These are phyloP conservation scores for Mycosarcoma maydis DNA, from an alignment of 1,284 basidiomycete species.

Conservation along the genomic window DNA sequence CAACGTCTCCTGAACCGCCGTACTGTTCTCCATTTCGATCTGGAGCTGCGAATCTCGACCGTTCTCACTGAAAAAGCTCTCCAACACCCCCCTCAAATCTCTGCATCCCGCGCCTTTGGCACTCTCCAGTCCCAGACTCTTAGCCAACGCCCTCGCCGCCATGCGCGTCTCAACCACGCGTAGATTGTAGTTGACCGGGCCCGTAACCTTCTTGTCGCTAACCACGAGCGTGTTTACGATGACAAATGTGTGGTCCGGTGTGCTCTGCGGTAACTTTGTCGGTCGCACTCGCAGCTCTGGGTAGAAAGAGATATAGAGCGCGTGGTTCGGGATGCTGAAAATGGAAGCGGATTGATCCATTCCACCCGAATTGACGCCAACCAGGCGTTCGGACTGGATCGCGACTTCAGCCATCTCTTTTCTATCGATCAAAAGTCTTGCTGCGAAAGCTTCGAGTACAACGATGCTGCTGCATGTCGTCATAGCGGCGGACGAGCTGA, in stretches of 20 bases:
- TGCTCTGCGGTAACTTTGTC: slow-evolving; percentile 39
- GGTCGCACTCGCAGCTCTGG: slow-evolving; percentile 48
- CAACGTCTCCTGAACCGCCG: slow-evolving; percentile 24
- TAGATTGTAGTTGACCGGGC: slow-evolving; percentile 65
- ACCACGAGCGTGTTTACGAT: slow-evolving; percentile 64
- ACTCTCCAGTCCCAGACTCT: slow-evolving; percentile 23
- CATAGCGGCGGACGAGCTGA: slow-evolving; percentile 64
- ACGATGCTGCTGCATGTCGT: slow-evolving; percentile 61
- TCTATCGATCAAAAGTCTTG: slow-evolving; percentile 48
- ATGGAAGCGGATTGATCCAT: slow-evolving; percentile 66
- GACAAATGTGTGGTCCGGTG: slow-evolving; percentile 52
- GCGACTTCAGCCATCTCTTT: slow-evolving; percentile 63
- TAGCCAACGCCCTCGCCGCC: slow-evolving; percentile 49
- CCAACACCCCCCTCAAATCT: slow-evolving; percentile 53
- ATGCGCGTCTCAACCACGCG: slow-evolving; percentile 63
- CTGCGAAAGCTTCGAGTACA: slow-evolving; percentile 60
- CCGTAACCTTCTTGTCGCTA: slow-evolving; percentile 64
- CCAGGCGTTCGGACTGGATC: slow-evolving; percentile 61
- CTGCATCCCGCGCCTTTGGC: slow-evolving; percentile 7
- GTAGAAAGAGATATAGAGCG: slow-evolving; percentile 62
- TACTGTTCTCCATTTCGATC: slow-evolving; percentile 30
- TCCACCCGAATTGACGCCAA: slow-evolving; percentile 65
- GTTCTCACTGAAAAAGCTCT: slow-evolving; percentile 51
- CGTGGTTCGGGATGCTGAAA: slow-evolving; percentile 57
- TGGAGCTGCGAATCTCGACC: slow-evolving; percentile 23